These are phyloP conservation scores for Colletotrichum costaricense DNA, from an alignment of 2,329 filamentous ascomycete genomes.

Conservation along the genomic window DNA sequence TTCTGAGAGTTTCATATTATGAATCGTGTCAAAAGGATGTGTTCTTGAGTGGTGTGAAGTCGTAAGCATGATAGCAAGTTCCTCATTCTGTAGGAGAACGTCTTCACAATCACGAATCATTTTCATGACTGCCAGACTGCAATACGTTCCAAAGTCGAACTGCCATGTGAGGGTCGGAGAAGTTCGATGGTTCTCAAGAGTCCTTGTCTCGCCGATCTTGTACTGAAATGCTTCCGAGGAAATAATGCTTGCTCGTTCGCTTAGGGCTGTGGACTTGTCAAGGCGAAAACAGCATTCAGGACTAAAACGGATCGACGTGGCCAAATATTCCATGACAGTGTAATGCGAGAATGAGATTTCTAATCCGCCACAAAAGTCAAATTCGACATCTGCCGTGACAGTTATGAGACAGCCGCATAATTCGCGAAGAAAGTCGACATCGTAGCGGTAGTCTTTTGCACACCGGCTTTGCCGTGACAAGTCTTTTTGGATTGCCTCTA, in stretches of 20 bases:
- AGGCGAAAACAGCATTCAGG: neutral
- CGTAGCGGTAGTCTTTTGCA: neutral
- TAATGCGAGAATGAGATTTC: neutral
- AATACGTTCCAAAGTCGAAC: neutral
- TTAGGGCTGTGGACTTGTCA: neutral
- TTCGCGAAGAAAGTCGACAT: neutral
- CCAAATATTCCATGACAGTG: neutral
- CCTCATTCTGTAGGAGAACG: neutral
- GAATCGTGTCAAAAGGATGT: neutral
- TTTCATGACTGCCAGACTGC: rapidly evolving
- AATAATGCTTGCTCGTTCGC: rapidly evolving
- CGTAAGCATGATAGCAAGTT: neutral
- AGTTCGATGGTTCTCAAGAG: no score
- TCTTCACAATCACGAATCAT: neutral
- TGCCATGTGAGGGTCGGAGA: no score
- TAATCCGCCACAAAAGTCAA: no score
- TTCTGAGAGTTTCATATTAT: rapidly evolving
- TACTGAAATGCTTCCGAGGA: no score
- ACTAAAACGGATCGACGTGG: neutral
- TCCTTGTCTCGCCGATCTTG: neutral
- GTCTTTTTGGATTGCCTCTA: neutral
- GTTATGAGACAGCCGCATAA: neutral
- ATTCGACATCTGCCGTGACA: neutral
- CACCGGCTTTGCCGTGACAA: rapidly evolving
- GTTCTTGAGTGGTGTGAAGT: neutral